Evolutionary conservation across 352 stramenopile species (phyloP), one percentile per base, ranked within the genome.

Genomic region (Pythium brassicae): DNA sequence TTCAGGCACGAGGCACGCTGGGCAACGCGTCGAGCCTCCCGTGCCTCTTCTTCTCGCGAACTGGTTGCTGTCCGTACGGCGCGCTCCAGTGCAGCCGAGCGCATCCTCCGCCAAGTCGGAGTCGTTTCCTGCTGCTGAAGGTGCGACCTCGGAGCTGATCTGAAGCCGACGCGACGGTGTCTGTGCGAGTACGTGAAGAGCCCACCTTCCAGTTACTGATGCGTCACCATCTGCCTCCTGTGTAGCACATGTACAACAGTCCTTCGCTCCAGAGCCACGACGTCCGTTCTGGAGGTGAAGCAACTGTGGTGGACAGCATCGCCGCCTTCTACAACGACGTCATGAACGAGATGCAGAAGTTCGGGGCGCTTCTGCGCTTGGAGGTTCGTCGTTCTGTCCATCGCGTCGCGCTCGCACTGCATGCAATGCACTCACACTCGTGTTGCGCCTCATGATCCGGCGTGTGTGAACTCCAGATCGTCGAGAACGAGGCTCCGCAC

Each of bases 401-500:
- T 11, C 32, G 14, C 32, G 32, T 37, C 8, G 14, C 32, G 32
- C 32, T 37, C 32, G 8, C 9, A 37, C 32, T 7, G 5, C 32
- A 37, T 11, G 32, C 14, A 37, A 7, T 37, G 14, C 2, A 1
- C 32, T 37, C 32, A 37, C 32, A 14, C 32, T 37, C 32, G 32
- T 37, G 32, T 11, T 37, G 32, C n/a, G n/a, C n/a, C 14, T 37
- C 14, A 9, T 37, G 32, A 9, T 3, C n/a, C n/a, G n/a, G n/a
- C 5, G 32, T 52, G 3, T 52, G n/a, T 37, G 34, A 40, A 20
- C 10, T 50, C 8, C 55, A 73, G 66, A 54, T 65, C 29, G 62
- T 61, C n/a, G 53, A 68, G 25, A 73, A 73, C 29, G 10, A 53
- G 37, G 53, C 58, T 10, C 25, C 34, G 8, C 66, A 73, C 35